Base-by-base conservation (phyloP, 768 basidiomycete genomes). In the Butyriboletus loyo region DNA sequence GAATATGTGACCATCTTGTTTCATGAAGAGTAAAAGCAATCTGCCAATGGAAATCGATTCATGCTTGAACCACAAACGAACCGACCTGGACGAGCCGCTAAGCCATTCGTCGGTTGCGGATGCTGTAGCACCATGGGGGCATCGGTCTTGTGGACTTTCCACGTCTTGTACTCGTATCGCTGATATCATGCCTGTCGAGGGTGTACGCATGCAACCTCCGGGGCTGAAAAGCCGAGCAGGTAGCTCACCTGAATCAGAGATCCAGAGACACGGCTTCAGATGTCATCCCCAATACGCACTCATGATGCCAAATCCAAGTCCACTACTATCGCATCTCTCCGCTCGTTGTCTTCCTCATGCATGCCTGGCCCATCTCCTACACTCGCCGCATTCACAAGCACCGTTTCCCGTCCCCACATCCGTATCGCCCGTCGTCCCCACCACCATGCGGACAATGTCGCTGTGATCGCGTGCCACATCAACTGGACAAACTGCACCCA, bases 351-450 rank as follows among this genome's bases (percentile, higher is more conserved):
- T 48, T 50, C 56, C 8, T 61, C 39, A 25, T 14, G 34, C 17
- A n/a, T 0, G 25, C 17, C 17, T 2, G 58, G 66, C 10, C 52
- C 65, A 17, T 73, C 61, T 3, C 63, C 41, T 28, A 55, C 41
- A 14, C 49, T 59, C n/a, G 72, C 66, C 14, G 66, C 67, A 57
- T 74, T 74, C 46, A 73, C 62, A 27, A 74, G 52, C 17, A 68
- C 46, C 7, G 69, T 68, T 36, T 54, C 51, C 24, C 52, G 45
- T 19, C 59, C 54, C 52, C 49, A 50, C 24, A 50, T 19, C 31
- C 51, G n/a, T 27, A 49, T 38, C 22, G 46, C 45, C 2, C 43
- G 28, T 50, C 53, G 43, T 35, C 59, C 56, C 46, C 56, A 50
- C 57, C 37, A 46, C 51, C 38, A 48, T 22, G 10, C 1, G 0